Percentiles rank a stretch among this genome's conserved stretches.
Conservation (phyloP, 495 filamentous ascomycete species). For the Trichoderma reesei region DNA sequence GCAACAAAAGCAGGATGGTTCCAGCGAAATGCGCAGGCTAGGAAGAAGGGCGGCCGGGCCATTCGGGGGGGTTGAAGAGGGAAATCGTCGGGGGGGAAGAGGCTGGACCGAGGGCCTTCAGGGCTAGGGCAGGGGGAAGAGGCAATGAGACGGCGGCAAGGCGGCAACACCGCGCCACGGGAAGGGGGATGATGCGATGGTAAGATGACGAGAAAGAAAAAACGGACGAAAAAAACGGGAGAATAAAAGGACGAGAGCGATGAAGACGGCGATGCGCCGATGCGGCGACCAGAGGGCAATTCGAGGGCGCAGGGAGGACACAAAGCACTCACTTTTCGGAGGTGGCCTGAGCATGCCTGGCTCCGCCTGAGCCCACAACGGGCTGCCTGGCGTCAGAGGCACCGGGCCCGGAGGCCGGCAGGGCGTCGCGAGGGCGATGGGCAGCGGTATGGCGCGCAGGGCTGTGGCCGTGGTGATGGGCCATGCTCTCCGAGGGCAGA, state of each 20-base stretch:
- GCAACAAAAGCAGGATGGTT: neutral
- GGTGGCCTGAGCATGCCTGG: slow-evolving; percentile 33
- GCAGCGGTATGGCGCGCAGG: slow-evolving; percentile 18
- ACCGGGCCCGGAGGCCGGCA: slow-evolving; percentile 35
- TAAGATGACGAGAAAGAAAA: slow-evolving; percentile 10
- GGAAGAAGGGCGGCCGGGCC: neutral
- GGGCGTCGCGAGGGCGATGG: slow-evolving; percentile 30
- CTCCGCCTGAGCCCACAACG: slow-evolving; percentile 28
- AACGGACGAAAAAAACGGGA: neutral
- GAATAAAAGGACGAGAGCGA: neutral
- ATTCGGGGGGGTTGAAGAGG: neutral
- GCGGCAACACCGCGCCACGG: neutral
- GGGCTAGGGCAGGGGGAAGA: slow-evolving; percentile 16
- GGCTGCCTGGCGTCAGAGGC: slow-evolving; percentile 31
- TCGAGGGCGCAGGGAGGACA: slow-evolving; percentile 7
- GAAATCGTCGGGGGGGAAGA: slow-evolving; percentile 14
- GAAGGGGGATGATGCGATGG: slow-evolving; percentile 13
- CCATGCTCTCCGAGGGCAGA: slow-evolving; percentile 40
- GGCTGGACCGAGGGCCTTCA: slow-evolving; percentile 13
- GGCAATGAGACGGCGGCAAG: neutral
- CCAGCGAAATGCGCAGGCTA: neutral
- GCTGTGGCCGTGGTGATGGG: slow-evolving; percentile 36
- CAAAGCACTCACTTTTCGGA: slow-evolving; percentile 36
- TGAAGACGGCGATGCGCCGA: neutral
- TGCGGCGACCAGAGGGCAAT: slow-evolving; percentile 1